Conservation (phyloP, 352 stramenopile species). For the Globisporangium parvum region DNA sequence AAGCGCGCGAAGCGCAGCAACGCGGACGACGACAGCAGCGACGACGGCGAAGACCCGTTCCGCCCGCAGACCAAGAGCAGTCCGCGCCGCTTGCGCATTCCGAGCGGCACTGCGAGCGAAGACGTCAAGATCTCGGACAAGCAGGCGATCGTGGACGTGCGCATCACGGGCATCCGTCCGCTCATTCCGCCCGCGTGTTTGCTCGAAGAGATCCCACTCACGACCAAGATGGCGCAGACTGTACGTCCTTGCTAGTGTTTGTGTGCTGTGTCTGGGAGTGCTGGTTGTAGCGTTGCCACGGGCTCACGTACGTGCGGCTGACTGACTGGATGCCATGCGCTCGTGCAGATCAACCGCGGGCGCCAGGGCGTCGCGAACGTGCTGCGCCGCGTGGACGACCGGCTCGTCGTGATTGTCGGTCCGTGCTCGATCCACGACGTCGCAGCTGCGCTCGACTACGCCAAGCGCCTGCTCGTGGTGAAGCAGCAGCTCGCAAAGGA, state of each 20-base stretch:
- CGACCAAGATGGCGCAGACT: constrained; percentile 70
- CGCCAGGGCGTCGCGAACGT: constrained; percentile 73
- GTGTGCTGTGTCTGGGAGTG: not conserved
- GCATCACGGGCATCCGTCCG: constrained; percentile 80
- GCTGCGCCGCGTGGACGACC: constrained; percentile 76
- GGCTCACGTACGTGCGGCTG: not conserved
- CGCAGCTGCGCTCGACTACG: constrained; percentile 83
- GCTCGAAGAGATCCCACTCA: constrained; percentile 79
- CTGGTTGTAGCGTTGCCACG: not conserved
- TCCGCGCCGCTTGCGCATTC: constrained; percentile 47
- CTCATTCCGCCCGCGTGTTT: constrained; percentile 83
- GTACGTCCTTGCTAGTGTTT: constrained; percentile 11
- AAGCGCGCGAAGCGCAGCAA: constrained; percentile 14
- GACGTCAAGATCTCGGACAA: constrained; percentile 84
- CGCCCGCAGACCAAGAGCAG: constrained; percentile 10
- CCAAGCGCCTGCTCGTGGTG: constrained; percentile 52
- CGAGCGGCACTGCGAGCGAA: constrained; percentile 58
- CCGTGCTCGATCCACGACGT: constrained; percentile 89
- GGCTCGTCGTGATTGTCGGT: constrained; percentile 77
- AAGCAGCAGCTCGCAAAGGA: constrained; percentile 76
- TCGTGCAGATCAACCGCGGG: constrained; percentile 48
- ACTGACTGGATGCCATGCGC: not conserved
- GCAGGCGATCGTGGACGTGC: constrained; percentile 82
- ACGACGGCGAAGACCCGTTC: constrained; percentile 13
- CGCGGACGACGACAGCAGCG: constrained; percentile 10